Base-by-base conservation (phyloP, 1,284 basidiomycete genomes). In the Vanrija sp. region DNA sequence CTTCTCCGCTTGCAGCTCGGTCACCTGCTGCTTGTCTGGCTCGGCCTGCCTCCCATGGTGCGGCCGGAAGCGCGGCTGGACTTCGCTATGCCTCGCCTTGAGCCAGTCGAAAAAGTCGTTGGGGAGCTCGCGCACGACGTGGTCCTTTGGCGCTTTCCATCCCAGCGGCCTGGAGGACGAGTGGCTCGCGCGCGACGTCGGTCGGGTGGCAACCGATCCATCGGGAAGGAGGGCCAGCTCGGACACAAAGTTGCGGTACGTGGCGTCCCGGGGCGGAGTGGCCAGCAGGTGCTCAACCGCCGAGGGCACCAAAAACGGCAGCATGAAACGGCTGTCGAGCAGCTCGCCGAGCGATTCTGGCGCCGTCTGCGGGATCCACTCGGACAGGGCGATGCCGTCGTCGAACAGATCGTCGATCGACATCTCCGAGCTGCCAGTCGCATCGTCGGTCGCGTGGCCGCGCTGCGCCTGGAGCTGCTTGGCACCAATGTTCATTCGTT, bases 301-400 rank as follows among this genome's bases (percentile, higher is more conserved):
- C 4, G 84, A 84, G 4, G 93, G 93, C 44, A 96, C 82, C 16
- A 85, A 79, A 47, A 97, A 81, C 0, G 90, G 91, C 14, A 98
- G 82, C 91, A 97, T 97, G 71, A 89, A 84, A 55, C 92, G 82
- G 20, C 88, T 90, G 72, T 97, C 92, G 53, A 96, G 78, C 18
- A 94, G 77, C 72, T 96, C 92, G 44, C 90, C 90, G 3, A 92
- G 79, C 19, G 85, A 85, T 67, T 89, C 87, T 0, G 89, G 87
- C 23, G 87, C 82, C 52, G 82, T 81, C 1, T 83, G 79, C 15
- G 91, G 88, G 53, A 85, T 83, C 85, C 90, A 95, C 7, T 80
- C 75, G 0, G 83, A 80, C 43, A 84, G 81, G 27, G 85, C 83
- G 27, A 81, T 78, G 0, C 78, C 72, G 49, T 80, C 82, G 69